phyloP scores from a whole-genome alignment of 305 asterid genomes.

The Fraxinus angustifolia region DNA sequence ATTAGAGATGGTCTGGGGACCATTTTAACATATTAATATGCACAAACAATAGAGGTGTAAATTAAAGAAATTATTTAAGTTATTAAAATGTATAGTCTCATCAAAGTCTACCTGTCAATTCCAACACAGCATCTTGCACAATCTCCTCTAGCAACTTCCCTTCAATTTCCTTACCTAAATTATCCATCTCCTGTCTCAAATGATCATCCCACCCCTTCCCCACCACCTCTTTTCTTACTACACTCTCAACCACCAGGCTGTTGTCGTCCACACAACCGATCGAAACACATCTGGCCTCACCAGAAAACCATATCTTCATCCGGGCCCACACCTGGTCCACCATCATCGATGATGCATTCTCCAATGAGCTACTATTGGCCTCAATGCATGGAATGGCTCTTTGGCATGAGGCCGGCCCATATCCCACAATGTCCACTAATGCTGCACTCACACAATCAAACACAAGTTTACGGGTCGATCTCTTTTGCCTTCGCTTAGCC shows the following conservation, averaged over 20 bases:
- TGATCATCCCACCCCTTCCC: slow-evolving; percentile 66
- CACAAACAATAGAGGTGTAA: slow-evolving; percentile 26
- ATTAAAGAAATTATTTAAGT: slow-evolving; percentile 21
- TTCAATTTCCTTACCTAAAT: slow-evolving; percentile 65
- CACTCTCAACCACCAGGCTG: slow-evolving; percentile 60
- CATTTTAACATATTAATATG: slow-evolving; percentile 30
- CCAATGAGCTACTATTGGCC: background rate
- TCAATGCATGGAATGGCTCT: slow-evolving; percentile 19
- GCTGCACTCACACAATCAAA: slow-evolving; percentile 74
- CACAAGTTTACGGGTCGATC: slow-evolving; percentile 72
- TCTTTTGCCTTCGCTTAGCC: slow-evolving; percentile 60
- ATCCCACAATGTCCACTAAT: slow-evolving; percentile 52
- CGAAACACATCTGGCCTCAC: slow-evolving; percentile 25
- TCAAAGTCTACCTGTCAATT: slow-evolving; percentile 56
- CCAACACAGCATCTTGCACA: slow-evolving; percentile 60
- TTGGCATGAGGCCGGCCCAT: slow-evolving; percentile 43
- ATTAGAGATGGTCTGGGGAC: slow-evolving; percentile 30
- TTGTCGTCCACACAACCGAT: slow-evolving; percentile 46
- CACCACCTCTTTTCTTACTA: slow-evolving; percentile 69
- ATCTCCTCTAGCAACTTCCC: slow-evolving; percentile 70
- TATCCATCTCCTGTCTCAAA: slow-evolving; percentile 54
- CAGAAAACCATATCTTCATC: slow-evolving; percentile 57
- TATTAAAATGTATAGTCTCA: slow-evolving; percentile 4
- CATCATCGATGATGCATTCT: slow-evolving; percentile 24
- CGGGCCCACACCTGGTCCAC: slow-evolving; percentile 70